phyloP scores from a whole-genome alignment of 371 early-diverging fungal species.

The Saksenaea vasiformis region DNA sequence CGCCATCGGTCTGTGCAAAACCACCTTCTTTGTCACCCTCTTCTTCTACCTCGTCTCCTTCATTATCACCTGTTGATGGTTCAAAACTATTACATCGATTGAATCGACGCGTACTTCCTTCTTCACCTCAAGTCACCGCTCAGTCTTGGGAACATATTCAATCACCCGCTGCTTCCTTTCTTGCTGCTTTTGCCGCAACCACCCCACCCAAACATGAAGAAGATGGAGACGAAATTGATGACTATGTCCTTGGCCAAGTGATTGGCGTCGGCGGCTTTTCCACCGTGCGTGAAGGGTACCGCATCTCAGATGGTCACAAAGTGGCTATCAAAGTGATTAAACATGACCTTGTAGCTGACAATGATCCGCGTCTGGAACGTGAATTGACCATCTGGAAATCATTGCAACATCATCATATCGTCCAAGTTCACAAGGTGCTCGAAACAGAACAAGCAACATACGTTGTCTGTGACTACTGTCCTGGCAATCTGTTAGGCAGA shows the following conservation, averaged over 20 bases:
- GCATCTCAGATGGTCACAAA: conserved; percentile 30
- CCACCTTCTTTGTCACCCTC: conserved; percentile 31
- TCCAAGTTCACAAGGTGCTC: conserved; percentile 61
- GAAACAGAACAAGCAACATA: conserved; percentile 66
- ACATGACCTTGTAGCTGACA: conserved; percentile 19
- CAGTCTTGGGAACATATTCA: conserved; percentile 49
- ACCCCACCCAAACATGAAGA: conserved; percentile 35
- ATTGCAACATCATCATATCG: conserved; percentile 66
- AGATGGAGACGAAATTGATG: conserved; percentile 71
- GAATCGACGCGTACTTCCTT: not conserved
- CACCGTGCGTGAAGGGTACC: conserved; percentile 61
- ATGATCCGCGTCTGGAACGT: conserved; percentile 34
- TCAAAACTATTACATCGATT: conserved; percentile 8
- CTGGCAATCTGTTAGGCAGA: conserved; percentile 50
- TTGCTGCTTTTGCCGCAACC: conserved; percentile 50
- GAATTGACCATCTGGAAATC: conserved; percentile 68
- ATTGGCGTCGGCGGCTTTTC: conserved; percentile 69
- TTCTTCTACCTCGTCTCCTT: conserved; percentile 24
- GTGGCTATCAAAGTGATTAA: conserved; percentile 57
- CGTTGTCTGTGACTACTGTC: conserved; percentile 68
- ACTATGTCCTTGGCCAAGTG: conserved; percentile 54
- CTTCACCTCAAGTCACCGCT: conserved; percentile 37
- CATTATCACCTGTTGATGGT: conserved; percentile 11
- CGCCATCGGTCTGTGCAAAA: not conserved
- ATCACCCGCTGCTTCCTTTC: conserved; percentile 62